Evolutionary conservation across 805 yeast genomes (phyloP), one percentile per base, ranked within the genome.

Genomic region (Scheffersomyces amazonensis): DNA sequence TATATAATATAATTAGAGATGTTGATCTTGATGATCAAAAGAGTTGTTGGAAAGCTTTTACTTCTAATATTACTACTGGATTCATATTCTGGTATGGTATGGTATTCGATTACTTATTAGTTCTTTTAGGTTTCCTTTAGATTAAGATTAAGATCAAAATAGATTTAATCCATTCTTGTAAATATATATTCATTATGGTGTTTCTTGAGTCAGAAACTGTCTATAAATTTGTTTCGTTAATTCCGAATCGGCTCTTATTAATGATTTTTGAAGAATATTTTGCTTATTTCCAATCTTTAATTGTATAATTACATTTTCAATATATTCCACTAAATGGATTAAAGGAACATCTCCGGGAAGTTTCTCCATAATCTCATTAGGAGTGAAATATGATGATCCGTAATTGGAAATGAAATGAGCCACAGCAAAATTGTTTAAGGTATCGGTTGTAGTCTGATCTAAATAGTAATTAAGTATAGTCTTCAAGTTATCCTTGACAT

Each of bases 41-140:
- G 22, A 75, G 80, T 52, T 93, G 99, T 63, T 87, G 97, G 89
- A 70, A 73, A 39, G 78, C 81, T 59, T 93, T 93, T 57, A 71
- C 71, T 13, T 76, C 79, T 28, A 93, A 91, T 58, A 84, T 90
- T 49, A 71, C 71, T 40, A 86, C 96, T 2, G 95, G 93, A 0
- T 71, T 80, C 53, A 74, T 75, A 32, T 71, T 86, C 44, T 76
- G 85, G 65, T 58, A 69, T 27, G 93, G 91, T 7, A 73, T 86
- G 49, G 55, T 81, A 32, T 44, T 81, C 32, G 95, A 86, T 56
- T 85, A 84, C 52, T 37, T 81, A 19, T 58, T 81, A 42, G 67
- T 68, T 46, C 41, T 73, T 11, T 50, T 65, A 19, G 83, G 83
- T 0, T 60, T 65, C 41, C 51, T 75, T 34, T 48, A 38, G 33